Percentiles rank a stretch among this genome's conserved stretches.
phyloP scores from a whole-genome alignment of 257 asterid genomes.

The Solanum okadae region DNA sequence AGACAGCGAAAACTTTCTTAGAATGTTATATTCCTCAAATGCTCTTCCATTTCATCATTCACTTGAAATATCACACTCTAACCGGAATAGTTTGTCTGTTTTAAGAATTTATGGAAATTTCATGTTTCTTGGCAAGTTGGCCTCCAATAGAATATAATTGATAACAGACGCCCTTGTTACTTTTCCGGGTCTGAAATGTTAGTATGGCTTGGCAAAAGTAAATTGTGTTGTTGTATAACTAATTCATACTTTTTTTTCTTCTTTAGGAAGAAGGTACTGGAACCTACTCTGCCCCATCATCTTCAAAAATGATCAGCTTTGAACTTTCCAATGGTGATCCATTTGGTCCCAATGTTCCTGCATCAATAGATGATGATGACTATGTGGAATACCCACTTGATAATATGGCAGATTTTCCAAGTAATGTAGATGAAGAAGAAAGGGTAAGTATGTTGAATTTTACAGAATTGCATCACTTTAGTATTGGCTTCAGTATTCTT shows the following conservation, averaged over 20 bases:
- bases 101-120: background rate
- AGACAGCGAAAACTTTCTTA: background rate
- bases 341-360: conserved; percentile 32
- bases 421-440: conserved; percentile 82
- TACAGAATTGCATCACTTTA: background rate
- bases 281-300: conserved; percentile 43
- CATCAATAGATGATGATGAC: conserved; percentile 63
- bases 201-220: background rate
- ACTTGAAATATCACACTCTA: background rate
- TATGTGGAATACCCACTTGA: conserved; percentile 75
- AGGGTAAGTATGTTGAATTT: conserved; percentile 32
- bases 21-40: background rate
- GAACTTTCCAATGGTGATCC: conserved; percentile 54
- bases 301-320: conserved; percentile 77
- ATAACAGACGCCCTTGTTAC: background rate
- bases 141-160: background rate
- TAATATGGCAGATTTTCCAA: conserved; percentile 62
- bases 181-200: background rate
- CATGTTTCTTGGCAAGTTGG: background rate
- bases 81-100: background rate
- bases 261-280: conserved; percentile 54
- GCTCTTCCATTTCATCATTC: background rate
- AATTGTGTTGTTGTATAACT: background rate
- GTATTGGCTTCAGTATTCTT: background rate
- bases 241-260: background rate